These are phyloP conservation scores for Letharia columbiana DNA, from an alignment of 495 filamentous ascomycete genomes.

Conservation along the genomic window DNA sequence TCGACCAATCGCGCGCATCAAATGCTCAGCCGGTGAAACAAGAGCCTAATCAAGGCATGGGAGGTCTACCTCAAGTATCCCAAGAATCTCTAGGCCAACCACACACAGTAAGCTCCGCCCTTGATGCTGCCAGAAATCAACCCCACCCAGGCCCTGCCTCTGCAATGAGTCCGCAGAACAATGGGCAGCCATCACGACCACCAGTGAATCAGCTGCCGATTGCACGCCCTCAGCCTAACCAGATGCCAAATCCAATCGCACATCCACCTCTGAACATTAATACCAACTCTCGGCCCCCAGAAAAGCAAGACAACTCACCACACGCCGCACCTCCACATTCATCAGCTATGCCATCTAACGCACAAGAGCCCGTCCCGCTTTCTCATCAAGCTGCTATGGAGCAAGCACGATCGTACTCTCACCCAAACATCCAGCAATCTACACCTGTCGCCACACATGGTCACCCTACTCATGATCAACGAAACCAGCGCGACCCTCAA, in stretches of 20 bases:
- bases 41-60: slow-evolving; percentile 8
- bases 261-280: slow-evolving; percentile 33
- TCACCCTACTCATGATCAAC: slow-evolving; percentile 41
- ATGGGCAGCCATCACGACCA: slow-evolving; percentile 16
- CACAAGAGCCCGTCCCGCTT: slow-evolving; percentile 46
- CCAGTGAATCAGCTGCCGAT: slow-evolving; percentile 22
- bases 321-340: slow-evolving; percentile 30
- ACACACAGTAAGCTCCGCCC: slow-evolving; percentile 46
- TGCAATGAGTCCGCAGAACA: slow-evolving; percentile 21
- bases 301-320: slow-evolving; percentile 34
- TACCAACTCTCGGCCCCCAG: slow-evolving; percentile 40
- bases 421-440: slow-evolving; percentile 30
- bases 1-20: slow-evolving; percentile 2
- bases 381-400: slow-evolving; percentile 55
- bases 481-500: slow-evolving; percentile 27
- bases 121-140: slow-evolving; percentile 44
- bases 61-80: slow-evolving; percentile 5
- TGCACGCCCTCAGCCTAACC: slow-evolving; percentile 37
- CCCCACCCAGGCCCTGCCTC: slow-evolving; percentile 31
- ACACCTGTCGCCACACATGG: slow-evolving; percentile 36
- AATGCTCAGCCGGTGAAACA: slow-evolving; percentile 28
- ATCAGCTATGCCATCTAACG: slow-evolving; percentile 25
- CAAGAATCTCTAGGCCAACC: slow-evolving; percentile 36
- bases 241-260: slow-evolving; percentile 38
- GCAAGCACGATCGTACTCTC: slow-evolving; percentile 50